A percentile compares a stretch with the other conserved stretches of the same genome.
These are phyloP conservation scores for Pseudogymnoascus sp. DNA, from an alignment of 2,329 filamentous ascomycete genomes.

Conservation along the genomic window DNA sequence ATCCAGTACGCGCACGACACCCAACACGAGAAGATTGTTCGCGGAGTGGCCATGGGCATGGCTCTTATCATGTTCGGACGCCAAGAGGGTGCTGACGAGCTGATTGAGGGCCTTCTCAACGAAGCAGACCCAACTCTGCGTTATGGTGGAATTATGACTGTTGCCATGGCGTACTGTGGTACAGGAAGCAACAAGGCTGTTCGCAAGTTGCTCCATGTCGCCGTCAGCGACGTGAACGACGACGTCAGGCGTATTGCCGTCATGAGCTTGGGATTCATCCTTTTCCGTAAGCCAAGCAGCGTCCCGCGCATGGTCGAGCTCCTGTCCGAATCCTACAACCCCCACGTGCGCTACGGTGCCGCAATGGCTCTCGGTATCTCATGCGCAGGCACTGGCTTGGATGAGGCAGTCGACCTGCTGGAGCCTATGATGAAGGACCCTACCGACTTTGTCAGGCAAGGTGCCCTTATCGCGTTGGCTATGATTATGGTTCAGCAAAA, in stretches of 20 bases:
- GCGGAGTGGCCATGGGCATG: slow-evolving; percentile 92
- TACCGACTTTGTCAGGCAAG: slow-evolving; percentile 95
- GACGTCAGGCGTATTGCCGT: slow-evolving; percentile 94
- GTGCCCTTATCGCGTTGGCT: slow-evolving; percentile 83
- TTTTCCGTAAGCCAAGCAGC: slow-evolving; percentile 94
- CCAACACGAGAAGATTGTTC: slow-evolving; percentile 97
- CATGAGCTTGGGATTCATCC: slow-evolving; percentile 95
- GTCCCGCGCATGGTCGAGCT: slow-evolving; percentile 98
- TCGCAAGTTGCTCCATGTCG: slow-evolving; percentile 86
- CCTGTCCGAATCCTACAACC: slow-evolving; percentile 96
- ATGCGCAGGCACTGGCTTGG: slow-evolving; percentile 89
- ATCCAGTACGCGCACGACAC: slow-evolving; percentile 96
- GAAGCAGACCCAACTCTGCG: slow-evolving; percentile 89
- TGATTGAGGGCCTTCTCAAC: slow-evolving; percentile 86
- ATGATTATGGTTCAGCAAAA: slow-evolving; percentile 99
- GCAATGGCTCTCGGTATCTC: slow-evolving; percentile 98
- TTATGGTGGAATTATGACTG: slow-evolving; percentile 98
- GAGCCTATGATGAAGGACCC: slow-evolving; percentile 99
- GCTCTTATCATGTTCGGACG: slow-evolving; percentile 96
- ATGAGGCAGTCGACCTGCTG: slow-evolving; percentile 91
- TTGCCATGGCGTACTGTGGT: slow-evolving; percentile 93
- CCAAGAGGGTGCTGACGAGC: slow-evolving; percentile 87
- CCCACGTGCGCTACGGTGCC: slow-evolving; percentile 93
- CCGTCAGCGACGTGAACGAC: slow-evolving; percentile 96
- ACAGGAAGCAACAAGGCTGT: slow-evolving; percentile 98